Base-by-base conservation (phyloP, 2,329 filamentous ascomycete species). In the Pseudocercospora macadamiae region DNA sequence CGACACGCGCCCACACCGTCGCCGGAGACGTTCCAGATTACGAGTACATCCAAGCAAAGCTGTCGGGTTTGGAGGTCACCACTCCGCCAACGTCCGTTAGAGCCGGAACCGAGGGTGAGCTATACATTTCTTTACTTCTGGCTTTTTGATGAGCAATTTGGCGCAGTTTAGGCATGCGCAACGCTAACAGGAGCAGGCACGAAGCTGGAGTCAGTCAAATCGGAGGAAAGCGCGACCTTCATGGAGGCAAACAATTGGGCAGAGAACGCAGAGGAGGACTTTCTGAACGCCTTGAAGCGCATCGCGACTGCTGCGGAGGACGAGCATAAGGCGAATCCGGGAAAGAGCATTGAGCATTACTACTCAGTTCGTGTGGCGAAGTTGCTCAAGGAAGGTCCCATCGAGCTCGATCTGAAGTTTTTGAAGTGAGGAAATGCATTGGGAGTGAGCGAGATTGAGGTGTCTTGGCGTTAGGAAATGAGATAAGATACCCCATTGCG, bases 291-390 rank as follows among this genome's bases (percentile, higher is more conserved):
- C 9, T 57, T 75, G 9, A 59, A 64, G 42, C 71, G 73, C 25
- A 62, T 76, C 7, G 66, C 61, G 4, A 69, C 69, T 59, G 60
- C 72, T 5, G 73, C 73, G 2, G 49, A 63, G 6, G 73, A 75
- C 54, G 67, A 71, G 60, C 60, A 70, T 55, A 59, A 64, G 51
- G 56, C 60, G 7, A 65, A 74, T 14, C 59, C 62, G 1, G 55
- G 25, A 37, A 65, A 66, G 60, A 61, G 60, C 18, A 62, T 67
- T 10, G 60, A 68, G 48, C 23, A 71, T 30, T 67, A 72, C 58
- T 75, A 72, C 55, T 69, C 64, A 26, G 55, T 62, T 44, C 67
- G 64, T 18, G 51, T 75, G 18, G 65, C 61, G 8, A 63, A 64
- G 59, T 9, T 71, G 37, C 51, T 73, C 44, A 57, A 59, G 51